phyloP scores from a whole-genome alignment of 2,329 filamentous ascomycete genomes.

The Aspergillus pseudonomiae region DNA sequence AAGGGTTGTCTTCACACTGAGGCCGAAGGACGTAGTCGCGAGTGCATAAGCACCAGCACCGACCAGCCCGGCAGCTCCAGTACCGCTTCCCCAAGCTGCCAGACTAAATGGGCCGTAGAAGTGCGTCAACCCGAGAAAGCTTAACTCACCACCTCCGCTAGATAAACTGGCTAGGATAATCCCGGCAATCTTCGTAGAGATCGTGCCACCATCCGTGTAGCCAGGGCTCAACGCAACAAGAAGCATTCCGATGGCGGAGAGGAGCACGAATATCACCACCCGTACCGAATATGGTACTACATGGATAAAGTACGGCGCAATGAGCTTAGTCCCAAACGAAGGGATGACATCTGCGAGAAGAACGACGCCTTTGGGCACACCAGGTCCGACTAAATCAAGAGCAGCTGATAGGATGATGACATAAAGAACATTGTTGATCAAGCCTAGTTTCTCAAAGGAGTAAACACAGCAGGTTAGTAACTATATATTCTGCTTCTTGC shows the following conservation, averaged over 20 bases:
- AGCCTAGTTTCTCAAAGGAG: constrained; percentile 54
- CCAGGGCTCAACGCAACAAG: constrained; percentile 79
- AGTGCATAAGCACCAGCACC: constrained; percentile 87
- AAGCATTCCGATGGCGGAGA: constrained; percentile 86
- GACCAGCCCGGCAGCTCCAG: constrained; percentile 82
- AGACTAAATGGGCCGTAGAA: constrained; percentile 88
- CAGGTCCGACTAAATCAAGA: constrained; percentile 87
- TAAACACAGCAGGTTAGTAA: constrained; percentile 8
- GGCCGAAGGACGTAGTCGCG: constrained; percentile 76
- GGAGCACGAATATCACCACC: constrained; percentile 70
- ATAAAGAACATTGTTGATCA: constrained; percentile 97
- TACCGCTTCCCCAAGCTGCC: constrained; percentile 90
- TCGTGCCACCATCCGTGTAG: constrained; percentile 58
- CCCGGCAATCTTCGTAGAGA: constrained; percentile 76
- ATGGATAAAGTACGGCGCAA: constrained; percentile 93
- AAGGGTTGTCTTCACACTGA: constrained; percentile 74
- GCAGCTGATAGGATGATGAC: constrained; percentile 95
- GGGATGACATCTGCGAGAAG: constrained; percentile 91
- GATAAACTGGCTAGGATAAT: constrained; percentile 83
- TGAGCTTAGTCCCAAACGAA: constrained; percentile 82
- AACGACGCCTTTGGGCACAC: constrained; percentile 86
- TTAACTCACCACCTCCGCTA: constrained; percentile 85
- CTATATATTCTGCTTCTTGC: background rate
- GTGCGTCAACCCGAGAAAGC: constrained; percentile 87
- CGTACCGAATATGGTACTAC: constrained; percentile 77